Evolutionary conservation across 257 asterid genomes (phyloP), one percentile per base, ranked within the genome.

Genomic region (Schizonepeta tenuifolia): DNA sequence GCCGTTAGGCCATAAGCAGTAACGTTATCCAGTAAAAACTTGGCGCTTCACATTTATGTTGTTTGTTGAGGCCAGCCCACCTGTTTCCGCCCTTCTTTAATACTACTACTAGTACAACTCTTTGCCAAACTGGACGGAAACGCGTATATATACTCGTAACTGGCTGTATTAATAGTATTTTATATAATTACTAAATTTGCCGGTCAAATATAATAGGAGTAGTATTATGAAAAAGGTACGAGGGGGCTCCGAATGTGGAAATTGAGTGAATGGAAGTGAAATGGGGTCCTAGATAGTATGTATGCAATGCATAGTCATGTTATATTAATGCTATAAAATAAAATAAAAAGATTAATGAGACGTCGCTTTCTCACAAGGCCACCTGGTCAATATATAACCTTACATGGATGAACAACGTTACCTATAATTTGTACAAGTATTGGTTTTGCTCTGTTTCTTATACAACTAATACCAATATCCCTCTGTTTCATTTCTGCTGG

Each of bases 341-440:
- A 20, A 49, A 62, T 62, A 40, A n/a, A 43, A 3, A 43, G 9
- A 43, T 1, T 43, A 11, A 61, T 47, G 17, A 1, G 9, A 14
- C 2, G 5, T 51, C 62, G 15, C 44, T 33, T 24, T 43, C 50
- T 49, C 74, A 76, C 81, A 80, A 73, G 84, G 72, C 72, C 75
- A 70, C 73, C 55, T 74, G 82, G 68, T 58, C 21, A 73, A 68
- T 53, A 63, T 63, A 63, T 40, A 75, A 38, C 67, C 60, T 65
- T 49, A 63, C 65, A 65, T 60, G 54, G 68, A 72, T 80, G 40
- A 77, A 69, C 81, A 70, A 80, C 75, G 59, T 36, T 67, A 80
- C 84, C 84, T 80, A 80, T 49, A 72, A 73, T 80, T 57, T 28
- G 70, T 54, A 57, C 74, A 50, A 49, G 74, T 50, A 22, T 41